phyloP scores from a whole-genome alignment of 2,329 filamentous ascomycete genomes.

The Alternaria infectoria region DNA sequence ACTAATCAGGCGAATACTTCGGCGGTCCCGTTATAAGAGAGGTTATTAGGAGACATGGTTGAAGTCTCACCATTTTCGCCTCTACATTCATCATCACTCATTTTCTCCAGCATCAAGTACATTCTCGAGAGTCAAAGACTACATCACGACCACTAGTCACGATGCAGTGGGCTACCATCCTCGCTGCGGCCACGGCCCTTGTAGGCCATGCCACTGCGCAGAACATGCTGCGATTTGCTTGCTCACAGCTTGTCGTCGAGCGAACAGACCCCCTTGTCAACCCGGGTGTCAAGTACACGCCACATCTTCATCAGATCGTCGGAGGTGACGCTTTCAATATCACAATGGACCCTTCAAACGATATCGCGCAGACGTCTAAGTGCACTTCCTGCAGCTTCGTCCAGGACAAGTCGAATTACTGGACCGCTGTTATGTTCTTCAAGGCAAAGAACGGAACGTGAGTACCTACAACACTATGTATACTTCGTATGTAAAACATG shows the following conservation, averaged over 20 bases:
- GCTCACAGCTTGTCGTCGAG: conserved; percentile 45
- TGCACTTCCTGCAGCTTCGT: conserved; percentile 43
- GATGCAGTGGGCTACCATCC: conserved; percentile 41
- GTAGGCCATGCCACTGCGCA: conserved; percentile 33
- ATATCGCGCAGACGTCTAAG: conserved; percentile 32
- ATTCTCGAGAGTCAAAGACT: background rate
- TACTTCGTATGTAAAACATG: background rate
- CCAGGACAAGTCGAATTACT: conserved; percentile 45
- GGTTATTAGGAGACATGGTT: conserved; percentile 24
- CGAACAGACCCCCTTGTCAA: conserved; percentile 44
- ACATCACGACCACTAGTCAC: conserved; percentile 10
- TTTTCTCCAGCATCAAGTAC: background rate
- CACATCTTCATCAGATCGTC: conserved; percentile 46
- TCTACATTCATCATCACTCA: conserved; percentile 23
- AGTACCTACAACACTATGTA: background rate
- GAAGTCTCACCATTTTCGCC: conserved; percentile 11
- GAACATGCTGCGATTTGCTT: conserved; percentile 44
- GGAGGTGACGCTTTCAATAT: conserved; percentile 44
- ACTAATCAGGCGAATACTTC: conserved; percentile 1
- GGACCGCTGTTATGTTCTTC: conserved; percentile 48
- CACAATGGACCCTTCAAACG: conserved; percentile 40
- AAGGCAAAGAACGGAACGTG: conserved; percentile 38
- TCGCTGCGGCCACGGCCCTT: conserved; percentile 28
- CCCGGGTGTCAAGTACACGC: conserved; percentile 44
- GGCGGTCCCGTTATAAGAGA: conserved; percentile 38